A percentile compares a stretch with the other conserved stretches of the same genome.
Conservation (phyloP, 106 monocot species). For the Apostasia shenzhenica region DNA sequence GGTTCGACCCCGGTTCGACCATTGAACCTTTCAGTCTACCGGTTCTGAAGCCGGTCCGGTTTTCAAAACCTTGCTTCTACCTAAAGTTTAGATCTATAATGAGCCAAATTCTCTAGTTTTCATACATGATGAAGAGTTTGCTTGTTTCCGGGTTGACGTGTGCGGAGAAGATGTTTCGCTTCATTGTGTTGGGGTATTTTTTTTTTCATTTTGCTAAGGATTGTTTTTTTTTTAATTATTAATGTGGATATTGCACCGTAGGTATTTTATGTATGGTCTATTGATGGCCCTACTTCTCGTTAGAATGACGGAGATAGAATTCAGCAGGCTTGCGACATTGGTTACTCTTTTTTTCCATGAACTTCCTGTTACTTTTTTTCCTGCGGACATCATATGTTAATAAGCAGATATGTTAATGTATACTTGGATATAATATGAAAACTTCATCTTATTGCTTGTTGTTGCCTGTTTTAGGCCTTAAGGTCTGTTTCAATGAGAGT, state of each 20-base stretch:
- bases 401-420: no score
- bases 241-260: background rate
- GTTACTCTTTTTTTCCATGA: background rate
- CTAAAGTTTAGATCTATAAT: background rate
- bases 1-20: no score
- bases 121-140: background rate
- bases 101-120: background rate
- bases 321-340: background rate
- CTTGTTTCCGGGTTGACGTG: no score
- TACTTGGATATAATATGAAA: no score
- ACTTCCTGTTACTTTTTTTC: constrained; percentile 6
- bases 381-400: background rate
- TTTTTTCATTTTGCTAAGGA: background rate
- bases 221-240: background rate
- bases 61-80: no score
- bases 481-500: no score
- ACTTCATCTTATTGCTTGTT: no score
- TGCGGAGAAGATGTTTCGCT: no score
- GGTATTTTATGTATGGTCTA: constrained; percentile 4
- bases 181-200: no score
- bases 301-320: background rate
- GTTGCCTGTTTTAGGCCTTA: no score
- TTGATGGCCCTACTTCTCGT: background rate
- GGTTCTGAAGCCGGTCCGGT: no score
- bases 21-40: no score